These are phyloP conservation scores for Colletotrichum aenigma DNA, from an alignment of 2,329 filamentous ascomycete genomes.

Conservation along the genomic window DNA sequence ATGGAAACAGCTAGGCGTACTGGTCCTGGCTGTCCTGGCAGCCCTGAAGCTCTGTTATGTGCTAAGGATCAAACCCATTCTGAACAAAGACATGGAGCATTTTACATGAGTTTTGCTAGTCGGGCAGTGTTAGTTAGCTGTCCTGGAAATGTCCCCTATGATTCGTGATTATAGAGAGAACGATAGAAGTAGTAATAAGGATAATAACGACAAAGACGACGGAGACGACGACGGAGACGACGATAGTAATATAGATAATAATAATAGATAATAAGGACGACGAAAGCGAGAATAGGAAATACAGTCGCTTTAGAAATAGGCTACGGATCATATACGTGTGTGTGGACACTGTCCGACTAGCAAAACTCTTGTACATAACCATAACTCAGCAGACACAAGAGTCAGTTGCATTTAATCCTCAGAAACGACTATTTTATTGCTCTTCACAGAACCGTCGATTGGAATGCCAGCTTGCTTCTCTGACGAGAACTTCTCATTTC, in stretches of 20 bases:
- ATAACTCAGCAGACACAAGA: neutral
- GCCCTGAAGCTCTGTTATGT: neutral
- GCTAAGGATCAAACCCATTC: neutral
- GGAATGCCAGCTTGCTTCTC: neutral
- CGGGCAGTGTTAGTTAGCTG: too few relatives aligned
- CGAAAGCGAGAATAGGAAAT: too few relatives aligned
- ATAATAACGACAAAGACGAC: too few relatives aligned
- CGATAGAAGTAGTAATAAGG: too few relatives aligned
- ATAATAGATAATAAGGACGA: too few relatives aligned
- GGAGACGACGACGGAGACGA: too few relatives aligned
- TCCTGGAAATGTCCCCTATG: too few relatives aligned
- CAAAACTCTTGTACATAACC: neutral
- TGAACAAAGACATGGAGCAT: neutral
- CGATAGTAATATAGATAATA: too few relatives aligned
- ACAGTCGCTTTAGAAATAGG: too few relatives aligned
- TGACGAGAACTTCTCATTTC: neutral
- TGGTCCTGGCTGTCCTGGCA: neutral
- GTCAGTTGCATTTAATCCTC: neutral
- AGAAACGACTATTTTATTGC: neutral
- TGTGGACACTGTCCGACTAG: too few relatives aligned
- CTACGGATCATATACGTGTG: too few relatives aligned
- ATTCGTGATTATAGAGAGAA: too few relatives aligned
- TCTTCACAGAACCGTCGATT: neutral
- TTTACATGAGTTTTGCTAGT: neutral
- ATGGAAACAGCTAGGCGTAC: neutral